Evolutionary conservation across 352 stramenopile genomes (phyloP).

Genomic region (Plasmopara muralis): DNA sequence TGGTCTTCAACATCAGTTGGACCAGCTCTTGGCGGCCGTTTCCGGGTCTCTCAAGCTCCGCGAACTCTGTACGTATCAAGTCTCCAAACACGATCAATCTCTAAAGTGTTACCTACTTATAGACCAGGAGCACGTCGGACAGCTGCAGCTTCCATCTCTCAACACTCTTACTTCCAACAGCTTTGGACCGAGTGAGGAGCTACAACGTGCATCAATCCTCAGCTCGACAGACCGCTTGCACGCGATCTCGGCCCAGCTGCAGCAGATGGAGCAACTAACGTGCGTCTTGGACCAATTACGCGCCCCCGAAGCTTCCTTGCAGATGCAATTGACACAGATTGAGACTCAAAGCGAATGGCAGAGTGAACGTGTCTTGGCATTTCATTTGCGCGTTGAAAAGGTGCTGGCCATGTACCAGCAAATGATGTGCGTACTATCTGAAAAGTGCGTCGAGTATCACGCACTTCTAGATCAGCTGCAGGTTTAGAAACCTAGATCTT

Average conservation of each 20-base stretch:
- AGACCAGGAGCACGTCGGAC: slow-evolving; percentile 35
- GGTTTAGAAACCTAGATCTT: slow-evolving; percentile 5
- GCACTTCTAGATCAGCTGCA: slow-evolving; percentile 46
- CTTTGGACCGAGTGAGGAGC: slow-evolving; percentile 28
- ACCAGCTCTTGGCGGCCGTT: slow-evolving; percentile 27
- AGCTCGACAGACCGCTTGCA: slow-evolving; percentile 43
- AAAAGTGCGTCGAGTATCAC: slow-evolving; percentile 66
- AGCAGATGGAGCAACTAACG: slow-evolving; percentile 42
- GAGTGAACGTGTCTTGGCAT: slow-evolving; percentile 35
- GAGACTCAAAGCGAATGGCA: slow-evolving; percentile 28
- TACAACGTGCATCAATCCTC: slow-evolving; percentile 59
- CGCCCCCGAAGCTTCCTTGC: slow-evolving; percentile 13
- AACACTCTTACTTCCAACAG: slow-evolving; percentile 18
- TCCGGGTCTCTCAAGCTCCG: slow-evolving; percentile 35
- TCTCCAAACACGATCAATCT: neutral
- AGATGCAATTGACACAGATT: slow-evolving; percentile 22
- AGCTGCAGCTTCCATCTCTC: slow-evolving; percentile 33
- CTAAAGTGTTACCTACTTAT: neutral
- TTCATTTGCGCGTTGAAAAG: slow-evolving; percentile 47
- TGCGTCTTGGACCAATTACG: slow-evolving; percentile 41
- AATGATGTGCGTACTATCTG: slow-evolving; percentile 61
- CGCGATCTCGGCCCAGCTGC: slow-evolving; percentile 29
- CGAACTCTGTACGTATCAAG: slow-evolving; percentile 35
- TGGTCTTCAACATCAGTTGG: slow-evolving; percentile 24
- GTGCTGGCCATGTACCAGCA: slow-evolving; percentile 54